Evolutionary conservation across 2,329 filamentous ascomycete genomes (phyloP), one percentile per base, ranked within the genome.

Genomic region (Claviceps paspali): DNA sequence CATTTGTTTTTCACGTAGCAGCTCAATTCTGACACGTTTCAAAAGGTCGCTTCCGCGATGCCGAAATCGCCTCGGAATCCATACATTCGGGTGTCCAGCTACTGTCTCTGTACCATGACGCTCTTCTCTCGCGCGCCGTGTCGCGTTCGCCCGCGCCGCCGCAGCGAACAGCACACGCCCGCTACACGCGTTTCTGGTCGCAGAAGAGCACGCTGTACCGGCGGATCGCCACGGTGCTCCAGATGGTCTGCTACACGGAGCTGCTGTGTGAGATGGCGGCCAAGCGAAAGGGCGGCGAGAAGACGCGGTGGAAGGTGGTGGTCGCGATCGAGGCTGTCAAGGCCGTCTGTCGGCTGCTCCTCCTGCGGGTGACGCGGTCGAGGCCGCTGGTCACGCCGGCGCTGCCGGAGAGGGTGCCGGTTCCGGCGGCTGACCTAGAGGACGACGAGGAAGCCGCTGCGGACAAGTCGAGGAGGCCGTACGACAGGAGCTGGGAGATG

Each of bases 201-300:
- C 58, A 66, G 38, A 70, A 69, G 48, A 76, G 68, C 49, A 65
- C 70, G 4, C 67, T 84, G 8, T 98, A 98, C 58, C 75, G 79
- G 41, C 74, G 82, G 41, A 75, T 92, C 38, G 87, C 88, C 29
- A 70, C 87, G 45, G 65, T 86, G 4, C 64, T 98, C 34, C 85
- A 93, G 54, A 81, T 93, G 61, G 82, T 95, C 19, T 82, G 91
- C 47, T 96, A 96, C 54, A 94, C 87, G 0, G 85, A 98, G 61
- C 66, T 98, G 22, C 63, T 98, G n/a, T 91, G 88, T 72, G 91
- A 98, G 57, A 98, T 98, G 91, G 75, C 82, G 21, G 87, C 87
- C 21, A 92, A 93, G 60, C 73, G 88, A 34, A 78, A 78, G 43
- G 82, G 84, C 14, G 86, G 81, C 31, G 73, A 92, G 56, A 76